Evolutionary conservation across 257 asterid genomes (phyloP).

Genomic region (Scutellaria barbata): DNA sequence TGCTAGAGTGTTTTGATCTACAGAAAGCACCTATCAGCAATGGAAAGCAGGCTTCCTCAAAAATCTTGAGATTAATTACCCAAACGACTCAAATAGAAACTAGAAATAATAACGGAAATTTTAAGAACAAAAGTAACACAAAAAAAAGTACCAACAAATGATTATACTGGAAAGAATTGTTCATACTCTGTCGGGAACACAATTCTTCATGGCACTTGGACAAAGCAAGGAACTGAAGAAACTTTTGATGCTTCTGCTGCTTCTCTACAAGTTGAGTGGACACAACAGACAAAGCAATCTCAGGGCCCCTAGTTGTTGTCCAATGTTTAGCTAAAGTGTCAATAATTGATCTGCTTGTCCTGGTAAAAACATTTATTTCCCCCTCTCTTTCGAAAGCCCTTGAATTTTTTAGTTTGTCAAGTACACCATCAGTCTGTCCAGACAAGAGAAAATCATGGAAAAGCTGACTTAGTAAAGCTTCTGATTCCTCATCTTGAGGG

Average conservation of each 20-base stretch:
- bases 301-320: conserved; percentile 95
- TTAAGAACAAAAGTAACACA: neutral
- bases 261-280: conserved; percentile 83
- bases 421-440: conserved; percentile 78
- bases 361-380: conserved; percentile 75
- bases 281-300: conserved; percentile 76
- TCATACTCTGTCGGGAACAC: conserved; percentile 80
- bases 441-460: conserved; percentile 79
- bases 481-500: conserved; percentile 94
- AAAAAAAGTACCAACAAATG: conserved; percentile 13
- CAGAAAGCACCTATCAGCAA: conserved; percentile 24
- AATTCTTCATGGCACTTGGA: conserved; percentile 96
- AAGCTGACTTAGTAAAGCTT: conserved; percentile 81
- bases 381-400: conserved; percentile 97
- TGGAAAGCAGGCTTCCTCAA: conserved; percentile 22
- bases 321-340: conserved; percentile 97
- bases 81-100: conserved; percentile 10
- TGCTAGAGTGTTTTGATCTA: conserved; percentile 25
- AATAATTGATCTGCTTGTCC: conserved; percentile 87
- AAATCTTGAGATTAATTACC: conserved; percentile 19
- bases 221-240: conserved; percentile 94
- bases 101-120: neutral
- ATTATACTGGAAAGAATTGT: conserved; percentile 29
- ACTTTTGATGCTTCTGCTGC: conserved; percentile 82
- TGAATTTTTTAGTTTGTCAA: conserved; percentile 64